Evolutionary conservation across 352 stramenopile genomes (phyloP).

Genomic region (Phytopythium vexans): DNA sequence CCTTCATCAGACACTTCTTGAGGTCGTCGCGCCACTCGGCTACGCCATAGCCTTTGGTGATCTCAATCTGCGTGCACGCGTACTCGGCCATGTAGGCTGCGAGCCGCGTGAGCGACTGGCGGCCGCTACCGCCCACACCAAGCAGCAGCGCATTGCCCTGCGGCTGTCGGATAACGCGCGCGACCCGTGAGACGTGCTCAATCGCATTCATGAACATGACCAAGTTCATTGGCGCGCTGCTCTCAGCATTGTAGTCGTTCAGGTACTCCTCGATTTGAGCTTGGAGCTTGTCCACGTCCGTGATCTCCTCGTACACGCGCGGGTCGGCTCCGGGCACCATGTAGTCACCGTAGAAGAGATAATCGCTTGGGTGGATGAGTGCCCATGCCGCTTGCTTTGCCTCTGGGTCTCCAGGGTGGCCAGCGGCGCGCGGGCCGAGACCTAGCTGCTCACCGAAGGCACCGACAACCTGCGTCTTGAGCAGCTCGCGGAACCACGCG

Average conservation of each 20-base stretch:
- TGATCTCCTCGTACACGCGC: slow-evolving; percentile 87
- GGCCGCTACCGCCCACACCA: slow-evolving; percentile 90
- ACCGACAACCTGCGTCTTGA: slow-evolving; percentile 52
- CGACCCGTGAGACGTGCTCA: slow-evolving; percentile 83
- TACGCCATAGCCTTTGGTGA: slow-evolving; percentile 93
- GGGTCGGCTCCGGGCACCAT: slow-evolving; percentile 77
- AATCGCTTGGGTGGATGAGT: slow-evolving; percentile 32
- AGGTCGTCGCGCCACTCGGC: slow-evolving; percentile 93
- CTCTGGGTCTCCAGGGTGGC: slow-evolving; percentile 3
- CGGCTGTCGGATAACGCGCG: slow-evolving; percentile 76
- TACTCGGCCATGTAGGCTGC: slow-evolving; percentile 93
- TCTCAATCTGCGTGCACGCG: slow-evolving; percentile 94
- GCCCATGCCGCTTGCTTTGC: slow-evolving; percentile 3
- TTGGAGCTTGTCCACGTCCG: slow-evolving; percentile 82
- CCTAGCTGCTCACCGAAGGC: slow-evolving; percentile 42
- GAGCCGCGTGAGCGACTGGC: slow-evolving; percentile 91
- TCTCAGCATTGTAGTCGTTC: slow-evolving; percentile 90
- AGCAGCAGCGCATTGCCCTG: slow-evolving; percentile 90
- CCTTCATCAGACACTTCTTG: slow-evolving; percentile 88
- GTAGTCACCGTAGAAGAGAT: slow-evolving; percentile 80
- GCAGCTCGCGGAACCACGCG: slow-evolving; percentile 84
- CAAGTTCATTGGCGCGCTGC: slow-evolving; percentile 88
- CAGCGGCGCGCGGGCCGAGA: neutral
- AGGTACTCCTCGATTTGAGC: slow-evolving; percentile 88
- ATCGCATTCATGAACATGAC: slow-evolving; percentile 88